Evolutionary conservation across 2,329 filamentous ascomycete genomes (phyloP).

Genomic region (Parastagonospora nodorum): DNA sequence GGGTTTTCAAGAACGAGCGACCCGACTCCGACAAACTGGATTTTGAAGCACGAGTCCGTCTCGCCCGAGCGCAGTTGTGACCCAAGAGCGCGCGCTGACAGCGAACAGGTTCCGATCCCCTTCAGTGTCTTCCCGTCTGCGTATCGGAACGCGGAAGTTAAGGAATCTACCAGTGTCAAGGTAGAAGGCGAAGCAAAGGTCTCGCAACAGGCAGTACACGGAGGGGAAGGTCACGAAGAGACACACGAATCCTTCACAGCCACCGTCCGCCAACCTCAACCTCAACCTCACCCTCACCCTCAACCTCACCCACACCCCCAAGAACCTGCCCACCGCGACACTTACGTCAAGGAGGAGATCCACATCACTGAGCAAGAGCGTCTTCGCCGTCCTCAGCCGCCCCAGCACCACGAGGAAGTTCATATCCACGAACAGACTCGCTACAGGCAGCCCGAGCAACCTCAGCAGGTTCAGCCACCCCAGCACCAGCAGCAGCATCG

Average conservation of each 20-base stretch:
- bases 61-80: neutral
- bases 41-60: slow-evolving; percentile 95
- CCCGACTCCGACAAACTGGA: slow-evolving; percentile 94
- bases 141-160: slow-evolving; percentile 70
- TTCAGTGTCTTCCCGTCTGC: slow-evolving; percentile 99
- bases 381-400: slow-evolving; percentile 70
- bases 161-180: slow-evolving; percentile 71
- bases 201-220: slow-evolving; percentile 73
- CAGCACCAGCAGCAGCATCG: slow-evolving; percentile 3
- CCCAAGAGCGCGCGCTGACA: slow-evolving; percentile 15
- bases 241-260: slow-evolving; percentile 59
- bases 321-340: slow-evolving; percentile 54
- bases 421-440: slow-evolving; percentile 42
- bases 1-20: slow-evolving; percentile 74
- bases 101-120: slow-evolving; percentile 70
- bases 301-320: neutral
- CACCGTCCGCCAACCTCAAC: slow-evolving; percentile 52
- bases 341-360: slow-evolving; percentile 78
- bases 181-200: slow-evolving; percentile 89
- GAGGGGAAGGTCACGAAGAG: slow-evolving; percentile 97
- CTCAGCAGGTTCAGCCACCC: slow-evolving; percentile 1
- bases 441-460: slow-evolving; percentile 28
- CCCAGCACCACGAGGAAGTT: slow-evolving; percentile 37
- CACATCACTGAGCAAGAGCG: slow-evolving; percentile 79
- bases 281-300: neutral